phyloP scores from a whole-genome alignment of 352 stramenopile species.

The Thalassiosira mediterranea region DNA sequence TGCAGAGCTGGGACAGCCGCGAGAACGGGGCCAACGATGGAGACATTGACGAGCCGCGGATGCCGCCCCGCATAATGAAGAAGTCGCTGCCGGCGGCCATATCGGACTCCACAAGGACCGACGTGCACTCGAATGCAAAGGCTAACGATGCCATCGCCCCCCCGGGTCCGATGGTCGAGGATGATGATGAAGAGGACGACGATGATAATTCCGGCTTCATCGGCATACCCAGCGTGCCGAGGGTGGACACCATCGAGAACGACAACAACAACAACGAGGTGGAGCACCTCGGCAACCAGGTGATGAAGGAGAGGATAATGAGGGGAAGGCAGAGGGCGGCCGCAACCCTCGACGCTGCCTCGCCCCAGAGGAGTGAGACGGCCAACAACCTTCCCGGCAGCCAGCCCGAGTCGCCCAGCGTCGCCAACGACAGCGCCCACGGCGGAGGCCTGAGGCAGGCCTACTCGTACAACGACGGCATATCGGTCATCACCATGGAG shows the following conservation, averaged over 20 bases:
- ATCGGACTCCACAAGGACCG: conserved; percentile 37
- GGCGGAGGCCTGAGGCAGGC: conserved; percentile 1
- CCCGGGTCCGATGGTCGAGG: too few species aligned
- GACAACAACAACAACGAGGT: background rate
- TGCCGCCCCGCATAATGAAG: conserved; percentile 21
- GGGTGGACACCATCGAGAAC: background rate
- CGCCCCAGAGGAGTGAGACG: background rate
- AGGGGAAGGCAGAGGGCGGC: conserved; percentile 1
- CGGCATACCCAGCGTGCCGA: background rate
- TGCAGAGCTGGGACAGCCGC: conserved; percentile 34
- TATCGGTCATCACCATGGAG: conserved; percentile 61
- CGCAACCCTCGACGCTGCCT: background rate
- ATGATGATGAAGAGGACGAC: background rate
- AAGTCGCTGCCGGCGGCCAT: background rate
- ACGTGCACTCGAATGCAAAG: conserved; percentile 10
- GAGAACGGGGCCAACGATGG: background rate
- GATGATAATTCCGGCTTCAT: conserved; percentile 41
- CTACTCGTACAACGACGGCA: conserved; percentile 43
- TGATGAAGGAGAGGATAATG: conserved; percentile 16
- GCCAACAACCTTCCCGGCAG: background rate
- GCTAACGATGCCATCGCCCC: background rate
- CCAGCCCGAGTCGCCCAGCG: background rate
- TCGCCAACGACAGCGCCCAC: background rate
- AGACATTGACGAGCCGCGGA: background rate
- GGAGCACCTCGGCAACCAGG: conserved; percentile 27